A percentile compares a stretch with the other conserved stretches of the same genome.
Evolutionary conservation across 108 stramenopile species (phyloP).

Genomic region (Schizochytrium sp.): DNA sequence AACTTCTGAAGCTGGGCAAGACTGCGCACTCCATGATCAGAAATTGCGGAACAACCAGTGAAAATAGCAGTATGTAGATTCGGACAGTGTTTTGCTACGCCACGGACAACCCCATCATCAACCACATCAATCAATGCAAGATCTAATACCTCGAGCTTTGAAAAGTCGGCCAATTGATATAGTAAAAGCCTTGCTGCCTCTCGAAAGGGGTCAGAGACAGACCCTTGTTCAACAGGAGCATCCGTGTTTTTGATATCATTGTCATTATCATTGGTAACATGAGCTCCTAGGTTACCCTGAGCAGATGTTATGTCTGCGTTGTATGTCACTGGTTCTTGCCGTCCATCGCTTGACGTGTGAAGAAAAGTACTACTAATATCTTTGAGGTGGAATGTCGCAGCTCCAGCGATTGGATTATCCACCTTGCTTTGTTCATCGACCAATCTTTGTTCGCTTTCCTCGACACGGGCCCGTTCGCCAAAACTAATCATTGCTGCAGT

Average conservation of each 20-base stretch:
- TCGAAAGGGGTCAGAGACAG: neutral
- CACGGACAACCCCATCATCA: neutral
- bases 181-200: neutral
- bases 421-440: neutral
- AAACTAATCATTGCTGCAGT: neutral
- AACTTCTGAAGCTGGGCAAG: neutral
- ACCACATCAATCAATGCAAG: neutral
- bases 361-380: no score
- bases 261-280: neutral
- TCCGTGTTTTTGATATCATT: neutral
- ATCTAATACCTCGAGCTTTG: neutral
- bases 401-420: neutral
- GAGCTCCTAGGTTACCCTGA: neutral
- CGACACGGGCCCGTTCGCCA: neutral
- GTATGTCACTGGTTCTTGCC: neutral
- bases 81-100: neutral
- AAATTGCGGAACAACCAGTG: conserved; percentile 15
- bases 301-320: neutral
- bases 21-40: neutral
- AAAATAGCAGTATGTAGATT: neutral
- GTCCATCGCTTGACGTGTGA: neutral
- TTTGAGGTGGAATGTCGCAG: neutral
- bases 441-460: neutral
- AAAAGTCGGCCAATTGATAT: neutral
- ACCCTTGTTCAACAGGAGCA: neutral